These are phyloP conservation scores for Pichia sp. DNA, from an alignment of 1,139 yeast species.

Conservation along the genomic window DNA sequence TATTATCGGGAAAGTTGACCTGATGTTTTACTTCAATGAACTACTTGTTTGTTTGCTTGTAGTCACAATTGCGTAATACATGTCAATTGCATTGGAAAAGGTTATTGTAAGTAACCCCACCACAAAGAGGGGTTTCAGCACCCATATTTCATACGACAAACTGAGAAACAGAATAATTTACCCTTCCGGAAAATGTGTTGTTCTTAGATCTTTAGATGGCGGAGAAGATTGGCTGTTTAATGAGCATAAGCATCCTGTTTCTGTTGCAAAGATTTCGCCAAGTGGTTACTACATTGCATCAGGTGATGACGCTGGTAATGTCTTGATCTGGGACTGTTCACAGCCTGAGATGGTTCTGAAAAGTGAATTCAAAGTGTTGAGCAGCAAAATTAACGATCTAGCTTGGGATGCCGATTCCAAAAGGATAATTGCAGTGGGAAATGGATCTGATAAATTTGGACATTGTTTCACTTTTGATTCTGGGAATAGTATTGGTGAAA, in stretches of 20 bases:
- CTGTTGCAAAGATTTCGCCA: slow-evolving; percentile 83
- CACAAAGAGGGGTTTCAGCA: slow-evolving; percentile 62
- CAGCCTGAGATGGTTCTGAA: slow-evolving; percentile 59
- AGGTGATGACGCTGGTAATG: slow-evolving; percentile 84
- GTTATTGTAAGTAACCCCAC: slow-evolving; percentile 72
- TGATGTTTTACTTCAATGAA: too few relatives aligned
- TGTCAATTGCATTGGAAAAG: slow-evolving; percentile 19
- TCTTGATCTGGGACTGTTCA: slow-evolving; percentile 78
- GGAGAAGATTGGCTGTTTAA: slow-evolving; percentile 33
- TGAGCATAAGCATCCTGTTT: slow-evolving; percentile 62
- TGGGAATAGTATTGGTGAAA: slow-evolving; percentile 93
- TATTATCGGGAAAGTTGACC: too few relatives aligned
- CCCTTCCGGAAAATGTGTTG: slow-evolving; percentile 73
- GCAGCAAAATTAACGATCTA: slow-evolving; percentile 76
- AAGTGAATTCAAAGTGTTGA: slow-evolving; percentile 68
- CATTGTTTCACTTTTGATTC: slow-evolving; percentile 91
- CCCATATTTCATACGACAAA: slow-evolving; percentile 68
- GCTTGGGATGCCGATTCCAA: slow-evolving; percentile 91
- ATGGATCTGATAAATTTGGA: slow-evolving; percentile 87
- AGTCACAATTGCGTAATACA: too few relatives aligned
- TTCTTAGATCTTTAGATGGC: slow-evolving; percentile 59
- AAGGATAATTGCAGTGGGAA: slow-evolving; percentile 89
- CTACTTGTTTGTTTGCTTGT: too few relatives aligned
- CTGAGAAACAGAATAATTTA: slow-evolving; percentile 67
- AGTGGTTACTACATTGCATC: slow-evolving; percentile 87